These are phyloP conservation scores for Lithohypha guttulata DNA, from an alignment of 2,329 filamentous ascomycete genomes.

Conservation along the genomic window DNA sequence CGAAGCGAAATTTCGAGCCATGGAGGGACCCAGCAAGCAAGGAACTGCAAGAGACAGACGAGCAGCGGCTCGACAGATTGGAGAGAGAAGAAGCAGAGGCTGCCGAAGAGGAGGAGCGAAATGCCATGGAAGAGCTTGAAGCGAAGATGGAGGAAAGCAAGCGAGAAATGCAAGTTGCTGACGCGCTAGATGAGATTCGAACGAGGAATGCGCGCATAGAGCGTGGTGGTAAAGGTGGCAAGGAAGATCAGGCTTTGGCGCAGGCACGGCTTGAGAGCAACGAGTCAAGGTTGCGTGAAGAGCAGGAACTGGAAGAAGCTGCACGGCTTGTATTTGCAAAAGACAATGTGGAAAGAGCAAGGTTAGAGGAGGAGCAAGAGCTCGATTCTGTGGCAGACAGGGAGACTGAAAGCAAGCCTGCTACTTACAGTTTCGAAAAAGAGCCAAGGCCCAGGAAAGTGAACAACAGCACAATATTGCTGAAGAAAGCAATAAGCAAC, in stretches of 20 bases:
- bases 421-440: conserved; percentile 58
- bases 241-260: conserved; percentile 43
- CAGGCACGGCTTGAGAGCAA: conserved; percentile 49
- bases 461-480: conserved; percentile 57
- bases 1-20: conserved; percentile 84
- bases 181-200: conserved; percentile 88
- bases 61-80: conserved; percentile 73
- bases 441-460: conserved; percentile 82
- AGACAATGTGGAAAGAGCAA: conserved; percentile 45
- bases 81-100: conserved; percentile 62
- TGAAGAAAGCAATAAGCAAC: conserved; percentile 54
- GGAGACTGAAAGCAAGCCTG: conserved; percentile 29
- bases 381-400: conserved; percentile 27
- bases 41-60: conserved; percentile 63
- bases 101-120: conserved; percentile 58
- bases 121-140: conserved; percentile 92
- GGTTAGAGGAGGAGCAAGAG: conserved; percentile 43
- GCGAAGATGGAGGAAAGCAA: conserved; percentile 87
- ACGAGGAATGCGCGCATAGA: conserved; percentile 83
- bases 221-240: conserved; percentile 57
- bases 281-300: conserved; percentile 53
- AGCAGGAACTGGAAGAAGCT: conserved; percentile 73
- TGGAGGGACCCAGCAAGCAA: conserved; percentile 61
- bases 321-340: conserved; percentile 67
- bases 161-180: conserved; percentile 90